Percentiles rank a stretch among this genome's conserved stretches.
phyloP scores from a whole-genome alignment of 176 grass and related monocot species.

The Avena atlantica region DNA sequence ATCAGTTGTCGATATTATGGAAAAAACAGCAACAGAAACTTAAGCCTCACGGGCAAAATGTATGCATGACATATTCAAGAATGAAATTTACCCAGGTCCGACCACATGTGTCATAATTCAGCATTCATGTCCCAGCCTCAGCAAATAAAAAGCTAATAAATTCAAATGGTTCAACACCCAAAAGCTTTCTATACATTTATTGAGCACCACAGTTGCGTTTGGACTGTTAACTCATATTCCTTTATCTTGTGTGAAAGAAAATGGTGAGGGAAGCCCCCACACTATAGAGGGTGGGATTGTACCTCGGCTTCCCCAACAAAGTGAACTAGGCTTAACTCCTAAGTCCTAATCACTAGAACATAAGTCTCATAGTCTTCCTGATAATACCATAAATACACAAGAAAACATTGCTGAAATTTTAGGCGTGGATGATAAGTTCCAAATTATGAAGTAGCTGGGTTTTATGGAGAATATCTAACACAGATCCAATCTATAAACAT shows the following conservation, averaged over 20 bases:
- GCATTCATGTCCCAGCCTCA: neutral
- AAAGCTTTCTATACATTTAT: constrained; percentile 23
- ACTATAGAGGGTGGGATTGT: neutral
- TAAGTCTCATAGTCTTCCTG: neutral
- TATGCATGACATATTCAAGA: constrained; percentile 17
- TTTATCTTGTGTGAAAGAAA: neutral
- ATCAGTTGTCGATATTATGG: constrained; percentile 30
- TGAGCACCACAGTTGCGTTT: neutral
- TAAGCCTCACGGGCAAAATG: neutral
- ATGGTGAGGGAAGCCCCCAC: neutral
- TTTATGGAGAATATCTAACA: constrained; percentile 21
- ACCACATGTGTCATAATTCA: constrained; percentile 4
- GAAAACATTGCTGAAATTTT: neutral
- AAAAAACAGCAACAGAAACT: neutral
- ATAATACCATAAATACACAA: neutral
- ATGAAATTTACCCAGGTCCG: neutral
- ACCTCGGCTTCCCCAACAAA: neutral
- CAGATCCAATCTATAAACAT: neutral
- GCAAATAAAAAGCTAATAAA: neutral
- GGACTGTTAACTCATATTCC: neutral
- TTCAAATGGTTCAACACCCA: neutral
- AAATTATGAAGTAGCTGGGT: constrained; percentile 26
- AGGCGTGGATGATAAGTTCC: neutral
- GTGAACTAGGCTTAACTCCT: neutral
- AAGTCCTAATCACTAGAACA: constrained; percentile 17